Base-by-base conservation (phyloP, 2,329 filamentous ascomycete species). In the Sporothrix sp. region DNA sequence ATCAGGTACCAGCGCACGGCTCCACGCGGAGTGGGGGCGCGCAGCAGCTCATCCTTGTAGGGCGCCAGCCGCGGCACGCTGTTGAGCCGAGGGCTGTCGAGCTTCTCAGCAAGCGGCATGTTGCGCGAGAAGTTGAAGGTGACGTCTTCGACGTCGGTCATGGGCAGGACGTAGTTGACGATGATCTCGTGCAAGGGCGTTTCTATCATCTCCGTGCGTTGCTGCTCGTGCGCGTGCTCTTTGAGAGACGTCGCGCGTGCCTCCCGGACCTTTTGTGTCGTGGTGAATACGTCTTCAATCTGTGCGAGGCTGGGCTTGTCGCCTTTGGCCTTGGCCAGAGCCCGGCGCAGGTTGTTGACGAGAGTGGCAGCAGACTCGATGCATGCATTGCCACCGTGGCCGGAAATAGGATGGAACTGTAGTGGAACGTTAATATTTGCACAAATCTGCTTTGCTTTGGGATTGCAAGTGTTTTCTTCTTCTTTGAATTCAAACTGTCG, bases 301-400 rank as follows among this genome's bases (percentile, higher is more conserved):
- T 55, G 40, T 7, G 18, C 50, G 18, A 30, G 23, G 11, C 50
- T 39, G 14, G 35, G 50, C 48, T 37, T 51, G 7, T 21, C 14
- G 21, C 39, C 53, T 18, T 21, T 10, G 7, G 33, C 18, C 38
- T 37, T 33, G 28, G 25, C 21, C 11, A 56, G 32, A 14, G 44
- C 33, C 14, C 30, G 46, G 5, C 27, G 37, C 18, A 58, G 52
- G 21, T 32, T 25, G 30, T 61, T 61, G 20, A 54, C 46, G 4
- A 62, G 53, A 7, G 54, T 52, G 0, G 60, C 59, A 2, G 57
- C 55, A 1, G 56, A 57, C 35, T 62, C 60, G 13, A 62, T 57
- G n/a, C 58, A 59, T 8, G 54, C 54, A 30, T 62, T 62, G 27
- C 59, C 60, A 9, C 60, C 60, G n/a, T 59, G 58, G 2, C 58